These are phyloP conservation scores for Metschnikowia kofuensis DNA, from an alignment of 805 yeast species.

Conservation along the genomic window DNA sequence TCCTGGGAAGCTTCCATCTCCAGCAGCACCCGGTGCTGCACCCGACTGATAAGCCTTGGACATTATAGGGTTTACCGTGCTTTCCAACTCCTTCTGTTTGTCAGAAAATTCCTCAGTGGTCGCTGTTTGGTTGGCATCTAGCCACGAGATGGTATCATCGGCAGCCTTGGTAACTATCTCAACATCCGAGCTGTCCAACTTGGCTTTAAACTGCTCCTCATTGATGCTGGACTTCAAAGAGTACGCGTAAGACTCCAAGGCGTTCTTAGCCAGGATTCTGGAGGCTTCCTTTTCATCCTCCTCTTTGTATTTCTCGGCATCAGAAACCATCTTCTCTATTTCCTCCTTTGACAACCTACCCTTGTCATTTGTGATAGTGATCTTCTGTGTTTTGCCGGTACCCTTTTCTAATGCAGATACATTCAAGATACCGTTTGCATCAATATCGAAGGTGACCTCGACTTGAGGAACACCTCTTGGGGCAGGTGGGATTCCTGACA, in stretches of 20 bases:
- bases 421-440: conserved; percentile 83
- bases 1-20: conserved; percentile 25
- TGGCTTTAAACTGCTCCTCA: conserved; percentile 26
- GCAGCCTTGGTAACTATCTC: conserved; percentile 12
- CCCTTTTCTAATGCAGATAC: conserved; percentile 90
- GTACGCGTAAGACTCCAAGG: conserved; percentile 85
- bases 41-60: conserved; percentile 31
- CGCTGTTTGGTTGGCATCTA: conserved; percentile 38
- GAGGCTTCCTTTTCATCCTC: conserved; percentile 82
- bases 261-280: conserved; percentile 85
- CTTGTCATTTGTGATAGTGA: conserved; percentile 90
- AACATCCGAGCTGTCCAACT: conserved; percentile 11
- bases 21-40: conserved; percentile 25
- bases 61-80: conserved; percentile 39
- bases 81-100: conserved; percentile 40
- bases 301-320: conserved; percentile 91
- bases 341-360: conserved; percentile 93
- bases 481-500: conserved; percentile 84
- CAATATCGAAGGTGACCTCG: conserved; percentile 85
- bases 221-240: conserved; percentile 68
- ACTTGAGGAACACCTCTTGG: conserved; percentile 92
- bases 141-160: conserved; percentile 26
- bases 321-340: conserved; percentile 96
- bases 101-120: conserved; percentile 41
- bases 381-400: conserved; percentile 87